Evolutionary conservation across 1,284 basidiomycete species (phyloP).

Genomic region (Meira miltonrushii): DNA sequence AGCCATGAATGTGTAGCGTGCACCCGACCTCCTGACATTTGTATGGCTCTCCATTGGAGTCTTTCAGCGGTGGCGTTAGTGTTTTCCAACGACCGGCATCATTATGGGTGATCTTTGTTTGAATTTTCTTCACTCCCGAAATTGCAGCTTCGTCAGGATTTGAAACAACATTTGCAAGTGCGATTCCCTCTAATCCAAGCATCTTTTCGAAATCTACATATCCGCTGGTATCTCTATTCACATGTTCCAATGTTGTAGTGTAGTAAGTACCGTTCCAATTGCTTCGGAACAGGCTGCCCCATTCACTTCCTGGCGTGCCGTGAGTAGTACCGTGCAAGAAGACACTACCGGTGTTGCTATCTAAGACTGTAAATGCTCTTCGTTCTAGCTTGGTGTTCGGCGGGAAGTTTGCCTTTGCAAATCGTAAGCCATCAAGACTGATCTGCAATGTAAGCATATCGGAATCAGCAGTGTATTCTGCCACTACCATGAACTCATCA

Average conservation of each 20-base stretch:
- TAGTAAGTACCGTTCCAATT: constrained; percentile 99
- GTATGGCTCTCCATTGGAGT: constrained; percentile 73
- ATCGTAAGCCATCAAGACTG: constrained; percentile 79
- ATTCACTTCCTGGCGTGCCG: constrained; percentile 66
- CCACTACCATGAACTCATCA: constrained; percentile 88
- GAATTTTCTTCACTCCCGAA: constrained; percentile 70
- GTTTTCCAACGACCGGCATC: constrained; percentile 91
- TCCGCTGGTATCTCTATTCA: constrained; percentile 78
- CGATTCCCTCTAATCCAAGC: constrained; percentile 90
- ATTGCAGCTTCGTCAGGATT: constrained; percentile 74
- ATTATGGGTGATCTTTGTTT: constrained; percentile 88
- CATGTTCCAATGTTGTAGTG: constrained; percentile 74
- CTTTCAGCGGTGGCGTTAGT: constrained; percentile 67
- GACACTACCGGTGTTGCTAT: constrained; percentile 84
- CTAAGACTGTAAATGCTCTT: constrained; percentile 85
- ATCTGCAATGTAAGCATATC: constrained; percentile 65
- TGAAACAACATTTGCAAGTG: constrained; percentile 80
- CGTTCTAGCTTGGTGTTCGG: constrained; percentile 80
- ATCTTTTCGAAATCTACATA: constrained; percentile 99
- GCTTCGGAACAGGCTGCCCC: constrained; percentile 86
- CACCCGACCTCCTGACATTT: constrained; percentile 71
- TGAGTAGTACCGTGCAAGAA: constrained; percentile 95
- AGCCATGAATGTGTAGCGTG: constrained; percentile 85
- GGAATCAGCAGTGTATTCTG: constrained; percentile 63
- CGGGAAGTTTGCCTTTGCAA: constrained; percentile 82